Conservation (phyloP, 768 basidiomycete genomes). For the Leccinum pellstonianum region DNA sequence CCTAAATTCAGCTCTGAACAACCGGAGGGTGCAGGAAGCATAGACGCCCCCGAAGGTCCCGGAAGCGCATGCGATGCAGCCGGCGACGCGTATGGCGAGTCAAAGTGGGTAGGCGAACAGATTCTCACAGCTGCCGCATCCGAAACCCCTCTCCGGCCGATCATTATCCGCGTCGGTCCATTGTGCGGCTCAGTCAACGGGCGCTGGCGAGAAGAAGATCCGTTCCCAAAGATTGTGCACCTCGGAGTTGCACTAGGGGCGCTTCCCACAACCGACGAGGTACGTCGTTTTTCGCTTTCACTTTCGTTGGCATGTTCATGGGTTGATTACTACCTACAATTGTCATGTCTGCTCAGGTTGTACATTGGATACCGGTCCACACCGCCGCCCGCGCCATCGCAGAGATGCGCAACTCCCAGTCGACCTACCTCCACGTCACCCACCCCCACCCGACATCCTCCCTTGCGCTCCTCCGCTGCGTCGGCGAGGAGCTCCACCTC, state of each 20-base stretch:
- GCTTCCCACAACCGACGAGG: slow-evolving; percentile 25
- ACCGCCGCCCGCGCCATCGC: slow-evolving; percentile 13
- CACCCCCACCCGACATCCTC: slow-evolving; percentile 14
- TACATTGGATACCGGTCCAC: slow-evolving; percentile 19
- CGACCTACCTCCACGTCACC: slow-evolving; percentile 9
- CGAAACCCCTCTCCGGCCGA: slow-evolving; percentile 21
- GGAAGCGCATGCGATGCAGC: slow-evolving; percentile 12
- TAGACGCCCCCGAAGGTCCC: slow-evolving; percentile 1
- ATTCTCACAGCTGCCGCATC: slow-evolving; percentile 21
- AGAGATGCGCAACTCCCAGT: slow-evolving; percentile 15
- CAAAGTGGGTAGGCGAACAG: slow-evolving; percentile 27
- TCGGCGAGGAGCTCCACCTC: slow-evolving; percentile 8
- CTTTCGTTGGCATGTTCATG: background rate
- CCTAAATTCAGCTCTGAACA: background rate
- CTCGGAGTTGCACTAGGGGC: slow-evolving; percentile 16
- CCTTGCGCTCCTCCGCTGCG: slow-evolving; percentile 8
- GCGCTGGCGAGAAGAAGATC: slow-evolving; percentile 39
- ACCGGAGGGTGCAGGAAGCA: background rate
- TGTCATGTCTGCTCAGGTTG: background rate
- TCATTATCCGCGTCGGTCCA: slow-evolving; percentile 39
- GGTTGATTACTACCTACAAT: background rate
- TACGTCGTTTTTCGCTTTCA: background rate
- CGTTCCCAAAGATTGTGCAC: slow-evolving; percentile 36
- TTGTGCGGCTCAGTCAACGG: slow-evolving; percentile 37
- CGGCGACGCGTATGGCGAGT: slow-evolving; percentile 12